These are phyloP conservation scores for Pyrenophora seminiperda DNA, from an alignment of 2,329 filamentous ascomycete species.

Conservation along the genomic window DNA sequence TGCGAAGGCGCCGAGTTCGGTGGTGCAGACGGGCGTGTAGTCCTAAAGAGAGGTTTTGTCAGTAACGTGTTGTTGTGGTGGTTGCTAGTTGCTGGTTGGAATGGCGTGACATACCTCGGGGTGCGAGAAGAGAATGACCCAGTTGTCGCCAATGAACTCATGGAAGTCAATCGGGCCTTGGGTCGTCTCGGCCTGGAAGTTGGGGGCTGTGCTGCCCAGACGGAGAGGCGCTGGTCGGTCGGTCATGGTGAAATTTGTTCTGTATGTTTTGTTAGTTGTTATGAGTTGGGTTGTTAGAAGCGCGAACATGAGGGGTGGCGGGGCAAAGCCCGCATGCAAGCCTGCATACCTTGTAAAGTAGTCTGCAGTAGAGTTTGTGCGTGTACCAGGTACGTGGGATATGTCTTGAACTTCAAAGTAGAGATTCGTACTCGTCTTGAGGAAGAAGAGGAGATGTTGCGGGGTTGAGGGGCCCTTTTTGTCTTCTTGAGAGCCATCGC, in stretches of 20 bases:
- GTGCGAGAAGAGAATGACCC: constrained; percentile 74
- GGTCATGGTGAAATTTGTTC: constrained; percentile 38
- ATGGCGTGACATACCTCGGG: constrained; percentile 51
- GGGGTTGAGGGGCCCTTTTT: constrained; percentile 22
- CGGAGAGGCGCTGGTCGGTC: constrained; percentile 57
- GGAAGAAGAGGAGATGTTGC: constrained; percentile 4
- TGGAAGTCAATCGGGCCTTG: constrained; percentile 71
- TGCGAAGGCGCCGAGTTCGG: constrained; percentile 67
- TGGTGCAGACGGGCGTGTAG: constrained; percentile 66
- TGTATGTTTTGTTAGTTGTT: constrained; percentile 19
- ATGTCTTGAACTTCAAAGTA: background rate
- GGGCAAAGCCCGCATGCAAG: constrained; percentile 28
- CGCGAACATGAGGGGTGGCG: constrained; percentile 40
- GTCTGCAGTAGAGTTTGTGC: background rate
- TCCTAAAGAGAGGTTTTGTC: constrained; percentile 35
- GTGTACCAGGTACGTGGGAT: background rate
- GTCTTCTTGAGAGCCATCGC: constrained; percentile 29
- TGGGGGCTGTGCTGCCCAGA: constrained; percentile 68
- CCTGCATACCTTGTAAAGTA: constrained; percentile 15
- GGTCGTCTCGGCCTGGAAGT: constrained; percentile 73
- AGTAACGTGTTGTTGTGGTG: too few relatives aligned
- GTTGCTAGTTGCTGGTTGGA: too few relatives aligned
- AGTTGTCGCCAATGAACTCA: constrained; percentile 71
- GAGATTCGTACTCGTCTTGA: background rate
- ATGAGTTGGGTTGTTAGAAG: constrained; percentile 20